These are phyloP conservation scores for Claviceps sp. DNA, from an alignment of 2,329 filamentous ascomycete species.

Conservation along the genomic window DNA sequence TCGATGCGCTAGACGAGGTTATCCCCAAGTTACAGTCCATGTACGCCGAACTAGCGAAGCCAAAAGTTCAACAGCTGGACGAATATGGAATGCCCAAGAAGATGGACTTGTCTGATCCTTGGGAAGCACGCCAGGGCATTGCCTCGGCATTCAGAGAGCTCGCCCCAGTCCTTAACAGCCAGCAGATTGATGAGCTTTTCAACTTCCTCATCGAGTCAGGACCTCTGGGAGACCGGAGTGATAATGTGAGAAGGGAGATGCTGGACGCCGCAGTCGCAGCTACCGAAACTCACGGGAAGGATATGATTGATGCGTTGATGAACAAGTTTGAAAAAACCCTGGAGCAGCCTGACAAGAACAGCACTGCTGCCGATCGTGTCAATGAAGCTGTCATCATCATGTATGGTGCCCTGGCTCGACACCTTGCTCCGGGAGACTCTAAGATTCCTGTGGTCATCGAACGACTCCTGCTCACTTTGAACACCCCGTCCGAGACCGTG, in stretches of 20 bases:
- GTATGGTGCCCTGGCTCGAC: slow-evolving; percentile 84
- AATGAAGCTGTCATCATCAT: slow-evolving; percentile 97
- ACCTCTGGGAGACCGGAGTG: slow-evolving; percentile 72
- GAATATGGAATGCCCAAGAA: slow-evolving; percentile 92
- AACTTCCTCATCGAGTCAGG: slow-evolving; percentile 76
- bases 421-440: slow-evolving; percentile 71
- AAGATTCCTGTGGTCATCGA: slow-evolving; percentile 83
- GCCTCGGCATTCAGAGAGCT: slow-evolving; percentile 79
- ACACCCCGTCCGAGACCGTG: slow-evolving; percentile 89
- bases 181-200: slow-evolving; percentile 64
- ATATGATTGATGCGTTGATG: slow-evolving; percentile 82
- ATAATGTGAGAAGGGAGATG: slow-evolving; percentile 74
- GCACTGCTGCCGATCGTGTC: slow-evolving; percentile 71
- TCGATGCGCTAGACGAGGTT: slow-evolving; percentile 45
- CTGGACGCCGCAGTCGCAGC: slow-evolving; percentile 74
- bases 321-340: slow-evolving; percentile 77
- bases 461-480: slow-evolving; percentile 72
- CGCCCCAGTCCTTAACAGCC: slow-evolving; percentile 52
- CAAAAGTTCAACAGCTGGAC: slow-evolving; percentile 71
- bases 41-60: slow-evolving; percentile 71
- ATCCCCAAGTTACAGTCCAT: slow-evolving; percentile 52
- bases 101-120: slow-evolving; percentile 73
- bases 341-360: slow-evolving; percentile 72
- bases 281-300: slow-evolving; percentile 68
- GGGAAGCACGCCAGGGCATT: slow-evolving; percentile 83